Conservation (phyloP, 2,329 filamentous ascomycete genomes). For the Alternaria burnsii region DNA sequence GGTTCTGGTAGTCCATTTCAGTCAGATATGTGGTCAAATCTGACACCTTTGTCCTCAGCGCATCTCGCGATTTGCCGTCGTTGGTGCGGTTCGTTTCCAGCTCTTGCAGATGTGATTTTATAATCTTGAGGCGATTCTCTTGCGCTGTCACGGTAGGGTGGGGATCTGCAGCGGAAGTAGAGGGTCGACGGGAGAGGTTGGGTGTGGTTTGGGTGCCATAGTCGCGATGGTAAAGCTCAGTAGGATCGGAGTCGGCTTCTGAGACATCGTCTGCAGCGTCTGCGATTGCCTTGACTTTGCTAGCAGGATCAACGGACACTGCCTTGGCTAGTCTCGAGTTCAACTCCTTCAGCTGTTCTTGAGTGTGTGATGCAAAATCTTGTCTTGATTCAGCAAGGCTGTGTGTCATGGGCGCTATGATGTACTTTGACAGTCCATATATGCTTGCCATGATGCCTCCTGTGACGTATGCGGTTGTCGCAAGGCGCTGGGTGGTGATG, state of each 20-base stretch:
- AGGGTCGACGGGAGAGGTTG: constrained; percentile 54
- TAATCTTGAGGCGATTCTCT: constrained; percentile 58
- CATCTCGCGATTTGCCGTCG: constrained; percentile 60
- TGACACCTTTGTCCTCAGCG: constrained; percentile 58
- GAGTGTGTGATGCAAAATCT: constrained; percentile 63
- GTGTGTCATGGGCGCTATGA: constrained; percentile 69
- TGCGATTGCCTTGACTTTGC: constrained; percentile 37
- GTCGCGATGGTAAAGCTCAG: constrained; percentile 83
- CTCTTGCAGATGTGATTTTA: constrained; percentile 61
- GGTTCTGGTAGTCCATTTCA: constrained; percentile 51
- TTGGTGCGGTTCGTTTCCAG: constrained; percentile 60
- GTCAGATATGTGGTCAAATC: constrained; percentile 71
- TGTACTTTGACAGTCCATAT: constrained; percentile 75
- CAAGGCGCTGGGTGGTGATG: constrained; percentile 64
- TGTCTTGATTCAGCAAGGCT: constrained; percentile 64
- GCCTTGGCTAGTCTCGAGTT: constrained; percentile 65
- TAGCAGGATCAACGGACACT: constrained; percentile 69
- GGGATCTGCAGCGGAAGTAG: constrained; percentile 32
- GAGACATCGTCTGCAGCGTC: constrained; percentile 52
- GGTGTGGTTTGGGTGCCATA: constrained; percentile 79
- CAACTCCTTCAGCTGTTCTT: constrained; percentile 61
- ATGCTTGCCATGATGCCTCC: constrained; percentile 65
- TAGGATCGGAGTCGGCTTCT: constrained; percentile 68
- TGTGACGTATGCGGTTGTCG: constrained; percentile 65
- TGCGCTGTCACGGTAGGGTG: constrained; percentile 50